Evolutionary conservation across 495 filamentous ascomycete species (phyloP), one percentile per base, ranked within the genome.

Genomic region (Pseudevernia furfuracea): DNA sequence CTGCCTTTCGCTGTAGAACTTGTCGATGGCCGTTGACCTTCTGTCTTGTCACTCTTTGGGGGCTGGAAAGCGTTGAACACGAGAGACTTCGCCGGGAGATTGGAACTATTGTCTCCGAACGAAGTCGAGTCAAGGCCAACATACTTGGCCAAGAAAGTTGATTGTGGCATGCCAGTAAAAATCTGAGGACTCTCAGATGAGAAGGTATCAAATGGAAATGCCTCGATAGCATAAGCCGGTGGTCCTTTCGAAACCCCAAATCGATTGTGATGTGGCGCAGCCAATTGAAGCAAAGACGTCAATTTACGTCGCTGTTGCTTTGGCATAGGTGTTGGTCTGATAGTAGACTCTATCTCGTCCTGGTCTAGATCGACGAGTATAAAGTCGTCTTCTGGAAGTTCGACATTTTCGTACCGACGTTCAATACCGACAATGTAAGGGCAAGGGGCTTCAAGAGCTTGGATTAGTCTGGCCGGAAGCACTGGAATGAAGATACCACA

Each of bases 391-490:
- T 96, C 90, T 0, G 94, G 94, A 41, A 96, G 81, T 64, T 95
- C 89, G 59, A 95, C 85, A 67, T 88, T 88, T 67, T 97, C 94
- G 75, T 97, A 98, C 48, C 94, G 84, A 60, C 91, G 82, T 74
- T 98, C 94, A 46, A 98, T 90, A 53, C 94, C 94, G 25, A 96
- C 89, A 64, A 98, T 96, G 71, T 97, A 98, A 0, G 94, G 94
- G 67, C 94, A 97, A 23, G 94, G 94, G 2, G 94, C 94, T 70
- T 97, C 93, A 25, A 97, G 80, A 11, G 90, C 92, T 62, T 92
- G 91, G 21, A 97, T 79, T 43, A 97, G 77, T 38, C 93, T 84
- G 23, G 90, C 91, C 30, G 93, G 93, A 30, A 97, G 80, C 46
- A 97, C 84, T 14, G 93, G 93, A 62, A 97, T 97, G 68, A 95